Base-by-base conservation (phyloP, 192 early-diverging fungal species). In the Funneliformis geosporum region DNA sequence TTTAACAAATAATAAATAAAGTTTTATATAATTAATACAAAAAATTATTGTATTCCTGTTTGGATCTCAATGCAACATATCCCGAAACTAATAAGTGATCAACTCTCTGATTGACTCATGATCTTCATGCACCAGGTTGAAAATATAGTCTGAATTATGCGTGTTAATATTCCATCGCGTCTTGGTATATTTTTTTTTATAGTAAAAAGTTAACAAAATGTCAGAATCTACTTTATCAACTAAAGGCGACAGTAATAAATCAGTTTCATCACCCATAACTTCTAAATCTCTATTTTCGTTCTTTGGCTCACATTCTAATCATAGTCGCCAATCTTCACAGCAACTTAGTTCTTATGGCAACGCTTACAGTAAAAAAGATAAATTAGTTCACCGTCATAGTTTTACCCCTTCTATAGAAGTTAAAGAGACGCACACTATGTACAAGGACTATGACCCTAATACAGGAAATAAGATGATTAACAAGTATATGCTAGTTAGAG, bases 401-500 rank as follows among this genome's bases (percentile, higher is more conserved):
- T 42, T 4, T 18, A 12, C 27, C 16, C 67, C 60, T 23, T 55
- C 12, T 18, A 23, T 69, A 65, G 77, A 78, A 68, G 94, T 97
- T 39, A 91, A 94, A 75, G 96, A 96, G 83, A 98, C 96, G 3
- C 86, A 89, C 69, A 91, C 86, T 55, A 93, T 98, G 82, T 90
- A 90, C 77, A 92, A 95, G 55, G 91, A 94, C 69, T 91, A 93
- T 83, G 95, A 98, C 80, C 90, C 92, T 60, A 84, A 82, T 59
- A 95, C 94, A 1, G 97, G 97, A 21, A 92, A 93, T 84, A 99
- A 99, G 79, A 93, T 94, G 89, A 95, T 99, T 81, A 99, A 99
- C 85, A 90, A 97, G 73, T 99, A 97, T 84, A 92, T 96, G 87
- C 90, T 99, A 11, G 82, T 98, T 10, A 86, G 87, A 66, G 96